Base-by-base conservation (phyloP, 2,329 filamentous ascomycete genomes). In the Coccinonectria pachysandricola region DNA sequence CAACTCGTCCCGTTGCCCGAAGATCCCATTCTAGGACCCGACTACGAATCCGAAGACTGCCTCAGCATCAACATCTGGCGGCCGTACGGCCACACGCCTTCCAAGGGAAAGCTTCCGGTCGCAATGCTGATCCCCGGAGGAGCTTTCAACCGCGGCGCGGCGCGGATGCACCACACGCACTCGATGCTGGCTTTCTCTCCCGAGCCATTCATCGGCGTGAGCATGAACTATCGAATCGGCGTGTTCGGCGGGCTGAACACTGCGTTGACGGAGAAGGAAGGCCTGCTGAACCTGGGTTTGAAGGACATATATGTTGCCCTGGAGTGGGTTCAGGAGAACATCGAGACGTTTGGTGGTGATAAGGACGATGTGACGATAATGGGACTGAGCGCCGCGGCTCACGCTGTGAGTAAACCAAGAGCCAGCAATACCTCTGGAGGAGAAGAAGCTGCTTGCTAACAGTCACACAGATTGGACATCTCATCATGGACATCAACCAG, bases 171-270 rank as follows among this genome's bases (percentile, higher is more conserved):
- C 35, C 41, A 45, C 10, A 43, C 43, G 0, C 40, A 41, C 9
- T 59, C 70, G 18, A 65, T 73, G 60, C 54, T 73, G 14, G 63
- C 60, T 2, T 69, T 60, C 37, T 52, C 53, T 0, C 42, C 49
- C 14, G 46, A 60, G 25, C 62, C 64, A 0, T 60, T 68, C 27
- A 60, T 71, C 20, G 65, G 52, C 10, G 57, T 66, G 5, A 59
- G 54, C 37, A 57, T 68, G 42, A 57, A 61, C 37, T 52, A 52
- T 13, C 46, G 69, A n/a, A 59, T 74, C 26, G 61, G 63, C 7
- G 66, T 65, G 4, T 64, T 75, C 47, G 75, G 75, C 1, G 75
- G 77, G 36, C 41, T 79, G 7, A 63, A 66, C 8, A 71, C 60
- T 6, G 46, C 51, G 15, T 46, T 72, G 24, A 60, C 66, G 18